A percentile compares a stretch with the other conserved stretches of the same genome.
These are phyloP conservation scores for Trichoderma harzianum DNA, from an alignment of 2,329 filamentous ascomycete species.

Conservation along the genomic window DNA sequence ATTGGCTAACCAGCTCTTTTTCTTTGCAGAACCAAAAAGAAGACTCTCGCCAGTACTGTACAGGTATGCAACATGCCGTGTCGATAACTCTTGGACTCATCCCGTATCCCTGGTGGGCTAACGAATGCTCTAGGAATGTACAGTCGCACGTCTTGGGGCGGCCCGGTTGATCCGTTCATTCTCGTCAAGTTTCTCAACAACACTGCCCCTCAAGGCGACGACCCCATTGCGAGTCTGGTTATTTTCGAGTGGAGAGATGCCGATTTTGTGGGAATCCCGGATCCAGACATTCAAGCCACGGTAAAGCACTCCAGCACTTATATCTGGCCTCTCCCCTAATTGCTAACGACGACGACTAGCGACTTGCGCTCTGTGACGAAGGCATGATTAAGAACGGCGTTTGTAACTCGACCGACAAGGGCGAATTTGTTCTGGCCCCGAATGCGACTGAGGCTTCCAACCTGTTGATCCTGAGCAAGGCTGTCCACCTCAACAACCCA, in stretches of 20 bases:
- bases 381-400: conserved; percentile 63
- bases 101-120: conserved; percentile 6
- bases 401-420: conserved; percentile 75
- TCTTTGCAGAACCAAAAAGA: conserved; percentile 65
- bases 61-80: conserved; percentile 43
- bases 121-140: conserved; percentile 69
- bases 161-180: conserved; percentile 84
- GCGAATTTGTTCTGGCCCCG: conserved; percentile 76
- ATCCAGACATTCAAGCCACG: conserved; percentile 50
- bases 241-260: conserved; percentile 95
- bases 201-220: conserved; percentile 54
- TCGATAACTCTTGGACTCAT: neutral
- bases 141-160: conserved; percentile 83
- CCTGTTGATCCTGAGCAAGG: conserved; percentile 72
- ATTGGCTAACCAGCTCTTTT: conserved; percentile 23
- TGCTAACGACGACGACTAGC: conserved; percentile 44
- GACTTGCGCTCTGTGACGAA: conserved; percentile 62
- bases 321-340: neutral
- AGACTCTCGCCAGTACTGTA: conserved; percentile 76
- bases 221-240: conserved; percentile 77
- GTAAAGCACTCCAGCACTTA: conserved; percentile 39
- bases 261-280: conserved; percentile 68
- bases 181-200: conserved; percentile 70
- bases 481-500: conserved; percentile 75
- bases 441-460: conserved; percentile 71